phyloP scores from a whole-genome alignment of 768 basidiomycete species.

The Amanita fuliginea region DNA sequence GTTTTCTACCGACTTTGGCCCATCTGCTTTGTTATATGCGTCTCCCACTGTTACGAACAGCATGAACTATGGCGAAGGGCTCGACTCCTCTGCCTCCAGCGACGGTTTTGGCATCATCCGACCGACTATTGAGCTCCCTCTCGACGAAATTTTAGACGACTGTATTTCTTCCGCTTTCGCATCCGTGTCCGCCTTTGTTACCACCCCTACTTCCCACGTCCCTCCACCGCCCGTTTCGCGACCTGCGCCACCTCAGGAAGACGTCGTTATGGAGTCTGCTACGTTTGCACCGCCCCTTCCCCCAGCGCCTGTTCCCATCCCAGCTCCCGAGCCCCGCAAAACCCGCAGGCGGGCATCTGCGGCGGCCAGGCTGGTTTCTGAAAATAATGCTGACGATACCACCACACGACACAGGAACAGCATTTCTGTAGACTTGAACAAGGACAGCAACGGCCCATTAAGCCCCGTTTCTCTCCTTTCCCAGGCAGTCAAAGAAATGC shows the following conservation, averaged over 20 bases:
- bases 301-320: background rate
- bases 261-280: constrained; percentile 10
- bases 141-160: constrained; percentile 62
- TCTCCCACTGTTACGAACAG: constrained; percentile 55
- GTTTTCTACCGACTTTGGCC: constrained; percentile 69
- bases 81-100: constrained; percentile 32
- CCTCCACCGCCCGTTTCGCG: background rate
- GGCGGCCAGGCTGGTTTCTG: constrained; percentile 17
- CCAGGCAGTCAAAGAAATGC: constrained; percentile 28
- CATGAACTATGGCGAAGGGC: constrained; percentile 73
- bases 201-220: constrained; percentile 8
- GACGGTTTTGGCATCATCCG: constrained; percentile 54
- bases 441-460: constrained; percentile 6
- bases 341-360: constrained; percentile 5
- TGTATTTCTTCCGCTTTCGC: constrained; percentile 17
- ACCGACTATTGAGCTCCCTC: constrained; percentile 76
- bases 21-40: constrained; percentile 61
- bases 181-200: constrained; percentile 9
- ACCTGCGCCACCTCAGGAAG: constrained; percentile 7
- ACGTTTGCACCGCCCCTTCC: background rate
- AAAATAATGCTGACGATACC: constrained; percentile 20
- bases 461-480: constrained; percentile 22
- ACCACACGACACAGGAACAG: constrained; percentile 9
- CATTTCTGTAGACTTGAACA: background rate
- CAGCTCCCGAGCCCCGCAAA: background rate